Conservation (phyloP, 208 protist genomes). For the Leishmania lainsoni region DNA sequence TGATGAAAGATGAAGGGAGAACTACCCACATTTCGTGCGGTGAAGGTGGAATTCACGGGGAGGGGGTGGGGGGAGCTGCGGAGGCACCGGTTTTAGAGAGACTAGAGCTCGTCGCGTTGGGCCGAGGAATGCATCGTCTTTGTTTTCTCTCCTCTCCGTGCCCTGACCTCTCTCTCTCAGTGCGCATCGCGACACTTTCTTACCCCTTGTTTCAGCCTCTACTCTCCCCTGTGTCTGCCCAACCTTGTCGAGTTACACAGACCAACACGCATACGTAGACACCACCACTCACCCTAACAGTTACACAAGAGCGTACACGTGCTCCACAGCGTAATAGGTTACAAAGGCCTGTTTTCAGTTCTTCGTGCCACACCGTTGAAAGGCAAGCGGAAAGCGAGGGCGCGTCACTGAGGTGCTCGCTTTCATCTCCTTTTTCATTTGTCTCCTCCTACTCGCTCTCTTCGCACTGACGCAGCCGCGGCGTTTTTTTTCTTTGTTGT, state of each 20-base stretch:
- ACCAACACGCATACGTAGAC: neutral
- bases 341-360: neutral
- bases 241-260: neutral
- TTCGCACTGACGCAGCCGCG: neutral
- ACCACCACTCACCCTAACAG: conserved; percentile 8
- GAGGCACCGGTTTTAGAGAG: neutral
- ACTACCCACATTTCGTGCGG: neutral
- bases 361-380: neutral
- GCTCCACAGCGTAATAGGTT: conserved; percentile 12
- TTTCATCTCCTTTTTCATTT: neutral
- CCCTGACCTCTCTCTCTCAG: neutral
- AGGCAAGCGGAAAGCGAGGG: neutral
- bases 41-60: neutral
- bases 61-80: neutral
- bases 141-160: neutral
- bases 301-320: conserved; percentile 1
- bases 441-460: neutral
- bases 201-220: neutral
- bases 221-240: neutral
- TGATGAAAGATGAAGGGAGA: neutral
- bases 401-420: neutral
- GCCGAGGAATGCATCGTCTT: neutral
- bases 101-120: neutral
- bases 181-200: neutral
- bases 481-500: neutral